These are phyloP conservation scores for Letharia lupina DNA, from an alignment of 495 filamentous ascomycete genomes.

Conservation along the genomic window DNA sequence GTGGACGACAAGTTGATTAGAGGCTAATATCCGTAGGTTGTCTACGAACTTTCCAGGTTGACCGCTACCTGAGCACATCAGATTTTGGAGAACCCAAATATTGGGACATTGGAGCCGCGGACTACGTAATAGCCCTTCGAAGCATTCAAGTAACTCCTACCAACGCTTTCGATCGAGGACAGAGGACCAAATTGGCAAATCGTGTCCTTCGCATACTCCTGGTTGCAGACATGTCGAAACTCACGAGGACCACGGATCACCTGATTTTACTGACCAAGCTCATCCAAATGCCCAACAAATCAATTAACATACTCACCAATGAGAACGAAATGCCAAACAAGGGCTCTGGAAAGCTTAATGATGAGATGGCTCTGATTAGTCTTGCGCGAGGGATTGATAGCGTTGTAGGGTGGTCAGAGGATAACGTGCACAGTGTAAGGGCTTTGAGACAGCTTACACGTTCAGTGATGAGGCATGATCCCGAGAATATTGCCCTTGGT, in stretches of 20 bases:
- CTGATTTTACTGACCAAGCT: constrained; percentile 14
- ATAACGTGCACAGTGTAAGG: neutral
- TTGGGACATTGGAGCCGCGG: constrained; percentile 15
- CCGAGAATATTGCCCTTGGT: too few relatives aligned
- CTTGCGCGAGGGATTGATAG: constrained; percentile 8
- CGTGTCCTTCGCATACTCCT: constrained; percentile 15
- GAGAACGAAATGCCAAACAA: neutral
- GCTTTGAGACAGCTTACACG: constrained; percentile 10
- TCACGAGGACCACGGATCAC: constrained; percentile 9
- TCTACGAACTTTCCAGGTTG: constrained; percentile 15
- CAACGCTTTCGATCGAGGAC: constrained; percentile 5
- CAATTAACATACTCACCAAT: constrained; percentile 4
- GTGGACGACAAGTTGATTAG: neutral
- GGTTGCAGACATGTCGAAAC: constrained; percentile 3
- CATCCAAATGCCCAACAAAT: constrained; percentile 12
- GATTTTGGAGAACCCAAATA: constrained; percentile 17
- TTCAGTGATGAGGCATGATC: constrained; percentile 10
- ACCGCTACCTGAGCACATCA: constrained; percentile 13
- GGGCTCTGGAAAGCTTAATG: neutral
- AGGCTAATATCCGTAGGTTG: neutral
- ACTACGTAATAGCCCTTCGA: constrained; percentile 16
- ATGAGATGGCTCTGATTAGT: constrained; percentile 3
- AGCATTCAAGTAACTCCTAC: constrained; percentile 5
- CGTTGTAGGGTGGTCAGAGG: neutral
- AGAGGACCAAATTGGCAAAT: constrained; percentile 15